phyloP scores from a whole-genome alignment of 768 basidiomycete species.

The Lenzites betulinus region DNA sequence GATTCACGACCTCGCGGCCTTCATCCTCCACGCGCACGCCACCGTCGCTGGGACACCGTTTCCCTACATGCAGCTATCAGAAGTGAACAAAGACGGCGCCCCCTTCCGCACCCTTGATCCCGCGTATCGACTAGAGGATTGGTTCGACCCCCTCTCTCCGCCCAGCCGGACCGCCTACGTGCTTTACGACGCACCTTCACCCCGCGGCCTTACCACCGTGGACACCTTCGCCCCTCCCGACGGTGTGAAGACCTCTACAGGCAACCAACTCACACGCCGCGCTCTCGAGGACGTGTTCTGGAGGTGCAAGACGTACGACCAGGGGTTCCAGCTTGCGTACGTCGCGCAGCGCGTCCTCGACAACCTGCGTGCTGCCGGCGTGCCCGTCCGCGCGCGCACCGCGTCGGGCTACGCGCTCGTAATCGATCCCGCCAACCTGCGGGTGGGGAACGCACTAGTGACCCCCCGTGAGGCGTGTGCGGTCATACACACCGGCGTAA shows the following conservation, averaged over 20 bases:
- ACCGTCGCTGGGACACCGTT: conserved; percentile 7
- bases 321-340: conserved; percentile 16
- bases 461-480: conserved; percentile 8
- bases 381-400: conserved; percentile 18
- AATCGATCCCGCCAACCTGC: conserved; percentile 7
- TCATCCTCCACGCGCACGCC: conserved; percentile 17
- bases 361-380: conserved; percentile 9
- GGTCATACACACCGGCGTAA: conserved; percentile 8
- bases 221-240: conserved; percentile 19
- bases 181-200: background rate
- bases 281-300: too few relatives aligned
- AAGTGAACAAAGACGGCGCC: background rate
- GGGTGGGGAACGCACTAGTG: conserved; percentile 10
- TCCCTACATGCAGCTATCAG: conserved; percentile 7
- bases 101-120: background rate
- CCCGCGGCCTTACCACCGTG: conserved; percentile 5
- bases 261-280: too few relatives aligned
- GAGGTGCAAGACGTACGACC: too few relatives aligned
- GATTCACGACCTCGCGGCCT: conserved; percentile 20
- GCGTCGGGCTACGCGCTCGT: conserved; percentile 7
- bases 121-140: background rate
- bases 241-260: conserved; percentile 24
- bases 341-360: conserved; percentile 23
- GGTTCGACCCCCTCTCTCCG: background rate
- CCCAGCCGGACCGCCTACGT: conserved; percentile 19